Evolutionary conservation across 2,329 filamentous ascomycete genomes (phyloP).

Genomic region (Microcyclosporella mali): DNA sequence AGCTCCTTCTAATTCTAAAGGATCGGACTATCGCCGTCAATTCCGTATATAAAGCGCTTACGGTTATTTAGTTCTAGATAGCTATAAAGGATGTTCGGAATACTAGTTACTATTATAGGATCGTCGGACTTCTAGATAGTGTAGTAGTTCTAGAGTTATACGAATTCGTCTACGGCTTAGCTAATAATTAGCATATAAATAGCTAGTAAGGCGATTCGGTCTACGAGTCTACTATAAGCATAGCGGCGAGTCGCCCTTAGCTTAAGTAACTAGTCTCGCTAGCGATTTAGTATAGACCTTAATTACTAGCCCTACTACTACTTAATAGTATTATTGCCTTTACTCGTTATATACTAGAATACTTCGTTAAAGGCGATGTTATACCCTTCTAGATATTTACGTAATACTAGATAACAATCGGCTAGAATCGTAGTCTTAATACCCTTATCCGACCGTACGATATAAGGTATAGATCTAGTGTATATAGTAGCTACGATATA

Average conservation of each 20-base stretch:
- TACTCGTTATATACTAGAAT: not conserved
- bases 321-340: constrained; percentile 1
- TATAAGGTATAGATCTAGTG: not conserved
- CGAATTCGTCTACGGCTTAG: not conserved
- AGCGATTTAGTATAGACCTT: not conserved
- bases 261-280: not conserved
- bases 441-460: not conserved
- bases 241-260: not conserved
- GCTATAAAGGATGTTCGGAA: not conserved
- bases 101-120: not conserved
- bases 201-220: not conserved
- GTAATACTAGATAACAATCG: not conserved
- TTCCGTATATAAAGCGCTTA: not conserved
- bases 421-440: not conserved
- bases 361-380: not conserved
- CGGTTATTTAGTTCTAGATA: not conserved
- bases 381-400: not conserved
- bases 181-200: not conserved
- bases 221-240: too few relatives aligned
- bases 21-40: not conserved
- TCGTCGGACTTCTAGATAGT: not conserved
- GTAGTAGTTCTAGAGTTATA: not conserved
- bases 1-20: not conserved
- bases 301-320: not conserved
- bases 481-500: not conserved